These are phyloP conservation scores for Fallopia convolvulus DNA, from an alignment of 148 eudicot species.

Conservation along the genomic window DNA sequence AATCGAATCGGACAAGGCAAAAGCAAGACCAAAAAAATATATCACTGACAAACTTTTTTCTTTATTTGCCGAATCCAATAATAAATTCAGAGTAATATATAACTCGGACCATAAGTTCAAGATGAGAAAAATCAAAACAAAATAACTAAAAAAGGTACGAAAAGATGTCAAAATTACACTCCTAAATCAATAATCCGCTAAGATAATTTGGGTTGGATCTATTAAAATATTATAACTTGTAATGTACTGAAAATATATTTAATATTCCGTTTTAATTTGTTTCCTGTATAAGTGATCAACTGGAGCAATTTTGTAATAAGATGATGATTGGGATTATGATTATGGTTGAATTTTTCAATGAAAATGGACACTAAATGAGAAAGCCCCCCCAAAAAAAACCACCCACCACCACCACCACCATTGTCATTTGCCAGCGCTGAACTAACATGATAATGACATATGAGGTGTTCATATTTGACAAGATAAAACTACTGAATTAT, in stretches of 20 bases:
- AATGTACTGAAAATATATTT: background rate
- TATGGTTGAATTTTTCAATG: background rate
- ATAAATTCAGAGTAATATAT: no score
- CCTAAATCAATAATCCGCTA: no score
- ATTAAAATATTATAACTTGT: no score
- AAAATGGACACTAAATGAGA: background rate
- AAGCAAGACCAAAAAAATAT: no score
- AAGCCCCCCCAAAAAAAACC: background rate
- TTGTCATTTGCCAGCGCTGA: background rate
- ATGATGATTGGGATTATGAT: conserved; percentile 2
- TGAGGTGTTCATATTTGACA: background rate
- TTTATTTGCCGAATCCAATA: no score
- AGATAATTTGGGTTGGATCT: no score
- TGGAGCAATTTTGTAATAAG: background rate
- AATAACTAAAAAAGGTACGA: no score
- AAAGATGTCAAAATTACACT: no score
- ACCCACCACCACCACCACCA: background rate
- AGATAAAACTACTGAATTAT: background rate
- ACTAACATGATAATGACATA: conserved; percentile 2
- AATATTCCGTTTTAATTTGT: background rate
- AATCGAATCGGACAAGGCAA: no score
- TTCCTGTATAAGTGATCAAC: background rate
- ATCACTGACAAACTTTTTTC: no score
- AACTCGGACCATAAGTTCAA: no score
- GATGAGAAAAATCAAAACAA: no score